Evolutionary conservation across 2,329 filamentous ascomycete species (phyloP).

Genomic region (Diaporthe australafricana): DNA sequence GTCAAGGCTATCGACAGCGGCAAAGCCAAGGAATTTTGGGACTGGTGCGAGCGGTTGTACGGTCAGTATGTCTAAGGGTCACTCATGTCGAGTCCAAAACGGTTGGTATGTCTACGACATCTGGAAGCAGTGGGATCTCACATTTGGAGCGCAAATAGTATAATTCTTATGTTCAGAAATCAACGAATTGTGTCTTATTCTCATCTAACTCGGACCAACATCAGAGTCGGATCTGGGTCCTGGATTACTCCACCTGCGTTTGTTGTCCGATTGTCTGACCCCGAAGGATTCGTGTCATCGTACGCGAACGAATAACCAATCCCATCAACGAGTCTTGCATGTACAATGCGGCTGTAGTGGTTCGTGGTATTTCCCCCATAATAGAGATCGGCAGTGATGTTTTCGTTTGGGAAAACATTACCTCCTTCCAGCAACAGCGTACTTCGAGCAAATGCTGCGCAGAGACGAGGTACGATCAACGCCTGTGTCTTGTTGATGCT

Average conservation of each 20-base stretch:
- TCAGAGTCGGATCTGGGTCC: conserved; percentile 1
- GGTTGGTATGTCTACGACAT: not conserved
- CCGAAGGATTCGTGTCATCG: conserved; percentile 14
- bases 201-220: conserved; percentile 14
- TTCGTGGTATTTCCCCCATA: not conserved
- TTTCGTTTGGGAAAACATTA: conserved; percentile 16
- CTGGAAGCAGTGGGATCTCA: not conserved
- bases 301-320: conserved; percentile 31
- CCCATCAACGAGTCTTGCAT: not conserved
- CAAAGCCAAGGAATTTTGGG: conserved; percentile 33
- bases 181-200: not conserved
- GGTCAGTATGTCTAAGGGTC: not conserved
- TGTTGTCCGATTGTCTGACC: not conserved
- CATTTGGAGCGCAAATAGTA: too few species aligned
- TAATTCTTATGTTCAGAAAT: not conserved
- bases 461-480: conserved; percentile 29
- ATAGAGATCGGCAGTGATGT: conserved; percentile 14
- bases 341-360: conserved; percentile 26
- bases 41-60: conserved; percentile 31
- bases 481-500: not conserved
- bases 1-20: conserved; percentile 28
- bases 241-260: conserved; percentile 31
- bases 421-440: not conserved
- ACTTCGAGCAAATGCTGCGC: conserved; percentile 24
- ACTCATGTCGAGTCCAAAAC: not conserved